Evolutionary conservation across 306 rosid genomes (phyloP).

Genomic region (Lagenaria siceraria): DNA sequence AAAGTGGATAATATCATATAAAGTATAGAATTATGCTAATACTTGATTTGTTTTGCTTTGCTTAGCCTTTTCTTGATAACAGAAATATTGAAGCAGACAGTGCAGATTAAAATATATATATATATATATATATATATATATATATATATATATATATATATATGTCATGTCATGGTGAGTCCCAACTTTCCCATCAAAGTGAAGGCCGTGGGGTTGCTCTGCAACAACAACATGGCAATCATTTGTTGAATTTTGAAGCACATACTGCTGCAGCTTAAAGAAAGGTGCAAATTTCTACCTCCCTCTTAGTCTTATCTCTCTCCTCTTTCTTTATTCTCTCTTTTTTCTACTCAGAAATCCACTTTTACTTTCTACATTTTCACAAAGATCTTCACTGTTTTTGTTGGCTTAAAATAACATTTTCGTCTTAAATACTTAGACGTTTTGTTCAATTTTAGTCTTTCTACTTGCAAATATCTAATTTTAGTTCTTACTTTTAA

Average conservation of each 20-base stretch:
- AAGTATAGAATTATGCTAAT: background rate
- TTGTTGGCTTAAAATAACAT: no score
- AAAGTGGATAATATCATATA: background rate
- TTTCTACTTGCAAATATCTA: no score
- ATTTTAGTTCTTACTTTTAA: no score
- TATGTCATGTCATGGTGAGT: background rate
- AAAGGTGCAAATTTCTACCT: background rate
- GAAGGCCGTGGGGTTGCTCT: background rate
- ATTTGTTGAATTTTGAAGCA: background rate
- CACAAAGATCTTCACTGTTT: no score
- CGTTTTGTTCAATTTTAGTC: no score
- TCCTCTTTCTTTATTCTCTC: background rate
- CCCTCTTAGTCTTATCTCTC: background rate
- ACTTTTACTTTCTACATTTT: background rate
- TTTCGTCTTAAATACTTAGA: no score
- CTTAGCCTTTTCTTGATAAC: background rate
- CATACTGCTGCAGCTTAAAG: background rate
- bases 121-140: background rate
- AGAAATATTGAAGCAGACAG: background rate
- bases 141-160: background rate
- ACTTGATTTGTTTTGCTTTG: background rate
- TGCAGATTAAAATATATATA: background rate
- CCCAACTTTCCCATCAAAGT: background rate
- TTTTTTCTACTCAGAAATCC: background rate
- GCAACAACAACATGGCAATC: background rate